Conservation (phyloP, 176 grass and related monocot genomes). For the Aechmea fasciata region DNA sequence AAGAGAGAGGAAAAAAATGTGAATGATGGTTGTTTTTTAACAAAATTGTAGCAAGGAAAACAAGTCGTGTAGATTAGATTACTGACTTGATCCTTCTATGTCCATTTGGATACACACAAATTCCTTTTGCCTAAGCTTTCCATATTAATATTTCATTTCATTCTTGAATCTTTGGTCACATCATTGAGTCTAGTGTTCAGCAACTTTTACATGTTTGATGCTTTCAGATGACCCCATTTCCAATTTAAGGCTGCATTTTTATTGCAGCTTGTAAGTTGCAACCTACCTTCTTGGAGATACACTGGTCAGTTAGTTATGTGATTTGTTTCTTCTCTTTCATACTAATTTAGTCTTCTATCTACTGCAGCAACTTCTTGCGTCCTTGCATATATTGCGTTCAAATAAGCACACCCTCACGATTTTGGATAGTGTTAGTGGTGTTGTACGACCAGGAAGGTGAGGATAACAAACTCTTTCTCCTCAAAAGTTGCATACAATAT, state of each 20-base stretch:
- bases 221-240: neutral
- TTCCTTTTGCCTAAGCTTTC: too few species aligned
- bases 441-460: slow-evolving; percentile 61
- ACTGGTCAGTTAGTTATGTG: neutral
- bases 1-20: too few species aligned
- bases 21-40: too few species aligned
- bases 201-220: neutral
- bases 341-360: neutral
- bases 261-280: neutral
- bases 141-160: neutral
- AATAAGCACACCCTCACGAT: slow-evolving; percentile 41
- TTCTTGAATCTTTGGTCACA: neutral
- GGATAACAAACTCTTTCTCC: slow-evolving; percentile 5
- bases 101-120: too few species aligned
- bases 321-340: neutral
- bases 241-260: neutral
- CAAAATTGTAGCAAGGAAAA: too few species aligned
- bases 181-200: neutral
- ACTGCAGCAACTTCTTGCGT: slow-evolving; percentile 35
- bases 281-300: neutral
- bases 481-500: neutral
- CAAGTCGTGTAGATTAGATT: too few species aligned
- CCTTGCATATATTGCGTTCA: slow-evolving; percentile 23
- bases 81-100: too few species aligned
- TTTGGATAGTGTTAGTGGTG: slow-evolving; percentile 47